Conservation (phyloP, 345 rosid genomes). For the Hibiscus tridactylites region DNA sequence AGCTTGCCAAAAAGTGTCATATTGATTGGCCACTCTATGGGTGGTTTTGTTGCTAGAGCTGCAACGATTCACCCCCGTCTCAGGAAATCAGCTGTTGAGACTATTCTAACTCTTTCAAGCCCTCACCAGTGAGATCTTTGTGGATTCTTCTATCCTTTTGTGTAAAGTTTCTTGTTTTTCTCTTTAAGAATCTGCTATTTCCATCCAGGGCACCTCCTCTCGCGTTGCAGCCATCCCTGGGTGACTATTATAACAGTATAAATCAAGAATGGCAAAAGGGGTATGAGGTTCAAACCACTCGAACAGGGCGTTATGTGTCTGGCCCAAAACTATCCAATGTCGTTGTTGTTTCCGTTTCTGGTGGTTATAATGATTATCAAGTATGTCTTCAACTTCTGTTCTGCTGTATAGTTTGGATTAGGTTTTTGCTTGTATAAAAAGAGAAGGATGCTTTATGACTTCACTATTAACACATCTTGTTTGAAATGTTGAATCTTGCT, state of each 20-base stretch:
- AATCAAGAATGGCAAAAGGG: slow-evolving; percentile 84
- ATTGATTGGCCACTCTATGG: slow-evolving; percentile 98
- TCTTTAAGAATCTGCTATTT: slow-evolving; percentile 24
- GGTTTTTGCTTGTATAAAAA: background rate
- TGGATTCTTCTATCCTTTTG: slow-evolving; percentile 16
- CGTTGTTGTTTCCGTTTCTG: slow-evolving; percentile 75
- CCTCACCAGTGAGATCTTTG: slow-evolving; percentile 78
- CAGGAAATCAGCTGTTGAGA: slow-evolving; percentile 73
- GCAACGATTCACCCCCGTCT: slow-evolving; percentile 75
- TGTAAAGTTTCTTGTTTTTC: slow-evolving; percentile 14
- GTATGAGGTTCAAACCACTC: slow-evolving; percentile 50
- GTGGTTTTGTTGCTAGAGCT: slow-evolving; percentile 99
- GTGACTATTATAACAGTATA: slow-evolving; percentile 67
- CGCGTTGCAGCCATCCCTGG: slow-evolving; percentile 94
- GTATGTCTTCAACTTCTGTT: slow-evolving; percentile 24
- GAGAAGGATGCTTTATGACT: background rate
- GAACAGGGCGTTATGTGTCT: slow-evolving; percentile 41
- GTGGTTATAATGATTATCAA: slow-evolving; percentile 93
- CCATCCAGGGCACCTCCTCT: slow-evolving; percentile 88
- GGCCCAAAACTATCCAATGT: slow-evolving; percentile 65
- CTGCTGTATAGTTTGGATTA: slow-evolving; percentile 1
- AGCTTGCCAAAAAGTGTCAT: slow-evolving; percentile 74
- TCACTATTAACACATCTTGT: background rate
- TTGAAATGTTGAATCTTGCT: background rate
- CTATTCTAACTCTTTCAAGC: slow-evolving; percentile 85